phyloP scores from a whole-genome alignment of 1,284 basidiomycete species.

The Leccinum fallax region DNA sequence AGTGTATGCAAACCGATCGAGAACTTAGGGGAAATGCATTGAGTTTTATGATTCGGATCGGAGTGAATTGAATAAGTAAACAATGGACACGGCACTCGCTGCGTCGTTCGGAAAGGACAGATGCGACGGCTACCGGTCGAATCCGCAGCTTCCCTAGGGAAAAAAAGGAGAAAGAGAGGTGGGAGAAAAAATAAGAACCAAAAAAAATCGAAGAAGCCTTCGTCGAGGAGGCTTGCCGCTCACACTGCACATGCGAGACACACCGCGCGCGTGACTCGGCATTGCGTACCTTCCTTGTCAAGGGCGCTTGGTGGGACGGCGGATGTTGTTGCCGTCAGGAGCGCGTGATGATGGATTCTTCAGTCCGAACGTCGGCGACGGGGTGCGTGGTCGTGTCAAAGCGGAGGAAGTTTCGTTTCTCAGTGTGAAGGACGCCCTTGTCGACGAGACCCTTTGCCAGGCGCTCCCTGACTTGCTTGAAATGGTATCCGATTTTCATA shows the following conservation, averaged over 20 bases:
- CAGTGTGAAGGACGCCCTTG: conserved; percentile 95
- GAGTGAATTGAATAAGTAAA: not conserved
- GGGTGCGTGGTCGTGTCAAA: conserved; percentile 99
- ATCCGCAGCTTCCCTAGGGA: not conserved
- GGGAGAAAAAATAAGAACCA: not conserved
- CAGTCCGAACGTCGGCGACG: conserved; percentile 87
- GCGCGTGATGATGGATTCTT: conserved; percentile 79
- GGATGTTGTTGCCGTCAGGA: conserved; percentile 71
- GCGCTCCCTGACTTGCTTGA: conserved; percentile 95
- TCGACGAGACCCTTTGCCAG: conserved; percentile 97
- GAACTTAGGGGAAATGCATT: not conserved
- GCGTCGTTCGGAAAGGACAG: not conserved
- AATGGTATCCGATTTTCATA: conserved; percentile 97
- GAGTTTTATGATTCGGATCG: not conserved
- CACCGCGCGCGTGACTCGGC: conserved; percentile 48
- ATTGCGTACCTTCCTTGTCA: conserved; percentile 77
- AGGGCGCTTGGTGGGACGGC: conserved; percentile 67
- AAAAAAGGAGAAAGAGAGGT: conserved; percentile 5
- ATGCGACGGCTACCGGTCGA: not conserved
- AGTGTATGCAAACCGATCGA: not conserved
- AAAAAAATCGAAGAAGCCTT: not conserved
- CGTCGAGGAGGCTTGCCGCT: conserved; percentile 90
- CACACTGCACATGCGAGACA: conserved; percentile 77
- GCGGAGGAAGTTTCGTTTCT: conserved; percentile 96
- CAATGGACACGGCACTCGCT: not conserved